A percentile compares a stretch with the other conserved stretches of the same genome.
These are phyloP conservation scores for Fusarium sp. DNA, from an alignment of 2,329 filamentous ascomycete genomes.

Conservation along the genomic window DNA sequence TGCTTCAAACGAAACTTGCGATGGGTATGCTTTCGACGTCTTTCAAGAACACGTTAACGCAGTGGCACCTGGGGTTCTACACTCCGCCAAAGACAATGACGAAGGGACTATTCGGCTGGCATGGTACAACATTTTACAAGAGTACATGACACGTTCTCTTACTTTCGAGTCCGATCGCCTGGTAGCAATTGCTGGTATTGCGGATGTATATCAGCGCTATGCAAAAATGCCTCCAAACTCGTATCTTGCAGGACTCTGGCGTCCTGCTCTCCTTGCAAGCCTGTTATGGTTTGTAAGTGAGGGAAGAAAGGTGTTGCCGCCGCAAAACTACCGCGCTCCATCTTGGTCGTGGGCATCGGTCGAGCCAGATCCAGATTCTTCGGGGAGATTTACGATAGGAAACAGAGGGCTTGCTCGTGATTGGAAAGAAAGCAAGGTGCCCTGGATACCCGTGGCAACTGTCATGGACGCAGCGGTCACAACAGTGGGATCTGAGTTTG, in stretches of 20 bases:
- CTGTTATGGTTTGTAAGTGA: conserved; percentile 31
- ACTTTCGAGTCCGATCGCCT: conserved; percentile 39
- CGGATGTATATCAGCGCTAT: conserved; percentile 24
- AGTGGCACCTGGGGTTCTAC: conserved; percentile 25
- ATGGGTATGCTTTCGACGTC: conserved; percentile 28
- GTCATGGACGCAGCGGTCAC: conserved; percentile 25
- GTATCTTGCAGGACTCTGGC: conserved; percentile 37
- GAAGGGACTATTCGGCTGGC: neutral
- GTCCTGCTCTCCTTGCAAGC: conserved; percentile 24
- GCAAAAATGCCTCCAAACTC: conserved; percentile 18
- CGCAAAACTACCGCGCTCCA: conserved; percentile 38
- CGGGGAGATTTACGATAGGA: conserved; percentile 19
- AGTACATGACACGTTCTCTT: conserved; percentile 32
- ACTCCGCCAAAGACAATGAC: conserved; percentile 9
- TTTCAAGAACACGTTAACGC: conserved; percentile 6
- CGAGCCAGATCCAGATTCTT: conserved; percentile 16
- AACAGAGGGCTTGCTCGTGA: conserved; percentile 10
- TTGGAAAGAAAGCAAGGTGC: conserved; percentile 10
- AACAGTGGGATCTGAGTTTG: conserved; percentile 25
- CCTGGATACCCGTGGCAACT: conserved; percentile 16
- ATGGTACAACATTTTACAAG: conserved; percentile 31
- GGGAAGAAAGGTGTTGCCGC: conserved; percentile 33
- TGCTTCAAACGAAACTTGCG: conserved; percentile 37
- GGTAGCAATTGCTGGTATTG: conserved; percentile 36
- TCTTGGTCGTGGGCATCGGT: conserved; percentile 42